phyloP scores from a whole-genome alignment of 306 rosid species.

The Sindora glabra region DNA sequence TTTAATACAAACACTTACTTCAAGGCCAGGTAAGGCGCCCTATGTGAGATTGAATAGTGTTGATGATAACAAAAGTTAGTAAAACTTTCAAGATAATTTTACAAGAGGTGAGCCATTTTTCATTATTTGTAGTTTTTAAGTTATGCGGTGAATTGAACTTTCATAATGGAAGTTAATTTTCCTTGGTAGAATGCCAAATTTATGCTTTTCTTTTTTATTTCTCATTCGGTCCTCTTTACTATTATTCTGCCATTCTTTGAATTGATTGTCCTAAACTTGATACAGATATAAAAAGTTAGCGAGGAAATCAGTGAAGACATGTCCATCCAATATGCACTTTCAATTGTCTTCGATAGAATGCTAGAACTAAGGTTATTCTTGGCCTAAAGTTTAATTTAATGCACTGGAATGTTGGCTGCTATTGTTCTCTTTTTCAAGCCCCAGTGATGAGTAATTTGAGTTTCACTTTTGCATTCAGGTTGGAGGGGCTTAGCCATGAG shows the following conservation, averaged over 20 bases:
- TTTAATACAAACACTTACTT: conserved; percentile 66
- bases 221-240: neutral
- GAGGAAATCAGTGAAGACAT: conserved; percentile 63
- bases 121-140: neutral
- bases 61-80: conserved; percentile 77
- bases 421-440: neutral
- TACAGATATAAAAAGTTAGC: conserved; percentile 69
- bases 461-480: conserved; percentile 38
- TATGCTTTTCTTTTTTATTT: neutral
- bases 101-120: conserved; percentile 51
- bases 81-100: conserved; percentile 57
- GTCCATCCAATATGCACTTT: conserved; percentile 70
- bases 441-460: conserved; percentile 1
- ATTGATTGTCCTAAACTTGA: conserved; percentile 1
- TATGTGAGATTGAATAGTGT: conserved; percentile 73
- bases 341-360: conserved; percentile 73
- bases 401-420: neutral
- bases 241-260: conserved; percentile 18
- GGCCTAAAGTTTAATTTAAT: neutral
- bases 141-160: neutral
- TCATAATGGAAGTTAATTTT: neutral
- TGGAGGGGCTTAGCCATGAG: conserved; percentile 84
- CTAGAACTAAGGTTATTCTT: conserved; percentile 64
- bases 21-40: conserved; percentile 45
- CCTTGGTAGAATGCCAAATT: too few species aligned